Evolutionary conservation across 495 filamentous ascomycete species (phyloP).

Genomic region (Hypoxylon fuscum): DNA sequence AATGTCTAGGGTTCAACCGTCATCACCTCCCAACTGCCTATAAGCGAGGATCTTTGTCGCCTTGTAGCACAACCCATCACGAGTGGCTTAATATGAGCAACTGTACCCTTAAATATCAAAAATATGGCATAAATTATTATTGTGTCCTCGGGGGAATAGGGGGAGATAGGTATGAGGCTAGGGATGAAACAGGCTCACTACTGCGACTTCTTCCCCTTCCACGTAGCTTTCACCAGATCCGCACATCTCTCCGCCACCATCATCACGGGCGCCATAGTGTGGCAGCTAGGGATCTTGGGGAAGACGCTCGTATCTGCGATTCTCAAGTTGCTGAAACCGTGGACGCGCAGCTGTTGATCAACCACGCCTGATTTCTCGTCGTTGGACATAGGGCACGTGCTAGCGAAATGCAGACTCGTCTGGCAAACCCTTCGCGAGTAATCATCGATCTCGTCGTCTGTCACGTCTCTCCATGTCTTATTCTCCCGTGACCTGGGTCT

Average conservation of each 20-base stretch:
- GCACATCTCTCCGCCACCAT: conserved; percentile 63
- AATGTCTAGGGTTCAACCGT: too few species aligned
- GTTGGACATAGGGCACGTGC: conserved; percentile 43
- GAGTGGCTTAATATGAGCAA: too few species aligned
- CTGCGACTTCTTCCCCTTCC: not conserved
- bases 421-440: conserved; percentile 24
- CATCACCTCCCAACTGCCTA: too few species aligned
- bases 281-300: conserved; percentile 54
- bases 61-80: too few species aligned
- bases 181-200: too few species aligned
- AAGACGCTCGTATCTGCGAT: conserved; percentile 63
- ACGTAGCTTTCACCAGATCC: conserved; percentile 54
- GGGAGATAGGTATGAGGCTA: too few species aligned
- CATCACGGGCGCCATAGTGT: conserved; percentile 58
- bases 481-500: not conserved
- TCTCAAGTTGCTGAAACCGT: conserved; percentile 51
- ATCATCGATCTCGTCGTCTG: conserved; percentile 43
- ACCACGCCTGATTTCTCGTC: conserved; percentile 50
- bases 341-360: conserved; percentile 57
- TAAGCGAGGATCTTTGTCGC: too few species aligned
- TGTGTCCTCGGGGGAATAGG: too few species aligned
- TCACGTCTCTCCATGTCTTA: conserved; percentile 29
- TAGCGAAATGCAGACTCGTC: conserved; percentile 32
- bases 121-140: too few species aligned
- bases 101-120: too few species aligned